Conservation (phyloP, 2,329 filamentous ascomycete genomes). For the Chaetomium globosum region DNA sequence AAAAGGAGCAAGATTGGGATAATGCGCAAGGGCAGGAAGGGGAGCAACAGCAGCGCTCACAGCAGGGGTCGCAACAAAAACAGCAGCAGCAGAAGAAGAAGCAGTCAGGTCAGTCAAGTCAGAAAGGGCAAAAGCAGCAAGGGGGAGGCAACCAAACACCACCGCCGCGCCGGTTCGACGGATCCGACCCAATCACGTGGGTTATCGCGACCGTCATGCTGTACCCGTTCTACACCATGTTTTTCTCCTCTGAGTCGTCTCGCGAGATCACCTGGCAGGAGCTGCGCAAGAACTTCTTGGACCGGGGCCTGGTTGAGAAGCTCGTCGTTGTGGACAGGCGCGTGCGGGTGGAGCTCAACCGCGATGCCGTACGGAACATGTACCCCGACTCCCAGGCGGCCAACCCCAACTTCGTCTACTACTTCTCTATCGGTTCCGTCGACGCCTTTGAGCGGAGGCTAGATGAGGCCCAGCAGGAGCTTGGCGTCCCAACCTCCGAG, state of each 20-base stretch:
- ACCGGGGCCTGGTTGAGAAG: constrained; percentile 95
- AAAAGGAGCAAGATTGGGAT: constrained; percentile 30
- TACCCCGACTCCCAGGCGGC: constrained; percentile 75
- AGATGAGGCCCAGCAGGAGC: constrained; percentile 83
- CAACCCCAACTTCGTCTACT: constrained; percentile 75
- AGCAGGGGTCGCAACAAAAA: constrained; percentile 29
- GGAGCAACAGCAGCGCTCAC: constrained; percentile 24
- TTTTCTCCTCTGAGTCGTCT: constrained; percentile 49
- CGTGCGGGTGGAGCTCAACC: constrained; percentile 75
- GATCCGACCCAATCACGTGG: constrained; percentile 57
- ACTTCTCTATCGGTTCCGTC: constrained; percentile 92
- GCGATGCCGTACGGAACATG: constrained; percentile 69
- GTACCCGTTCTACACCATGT: constrained; percentile 47
- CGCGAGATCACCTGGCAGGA: constrained; percentile 97
- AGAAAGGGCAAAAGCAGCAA: constrained; percentile 38
- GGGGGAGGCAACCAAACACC: constrained; percentile 19
- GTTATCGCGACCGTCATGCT: constrained; percentile 50
- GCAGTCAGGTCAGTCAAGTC: constrained; percentile 17
- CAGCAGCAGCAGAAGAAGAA: constrained; percentile 34
- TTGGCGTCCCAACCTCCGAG: constrained; percentile 83
- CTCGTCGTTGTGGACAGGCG: constrained; percentile 76
- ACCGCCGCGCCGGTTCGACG: constrained; percentile 34
- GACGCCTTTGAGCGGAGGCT: constrained; percentile 89
- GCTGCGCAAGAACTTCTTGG: constrained; percentile 87
- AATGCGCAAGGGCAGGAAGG: constrained; percentile 34